Evolutionary conservation across 2,329 filamentous ascomycete species (phyloP).

Genomic region (Ophiocordyceps australis): DNA sequence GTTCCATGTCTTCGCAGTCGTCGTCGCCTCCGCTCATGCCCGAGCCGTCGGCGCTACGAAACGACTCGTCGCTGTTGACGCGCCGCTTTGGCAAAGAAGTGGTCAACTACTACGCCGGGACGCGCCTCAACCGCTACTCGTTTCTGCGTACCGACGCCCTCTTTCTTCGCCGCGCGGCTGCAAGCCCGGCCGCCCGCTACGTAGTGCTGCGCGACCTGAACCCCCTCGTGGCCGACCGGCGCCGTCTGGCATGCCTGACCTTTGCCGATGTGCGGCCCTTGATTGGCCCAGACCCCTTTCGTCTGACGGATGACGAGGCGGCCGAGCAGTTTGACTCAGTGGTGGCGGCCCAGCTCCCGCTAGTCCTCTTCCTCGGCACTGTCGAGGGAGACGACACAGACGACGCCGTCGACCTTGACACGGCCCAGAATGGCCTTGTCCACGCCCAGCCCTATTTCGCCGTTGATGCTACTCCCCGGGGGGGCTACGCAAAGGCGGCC

Average conservation of each 20-base stretch:
- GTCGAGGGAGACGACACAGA: slow-evolving; percentile 37
- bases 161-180: slow-evolving; percentile 53
- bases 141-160: slow-evolving; percentile 53
- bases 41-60: slow-evolving; percentile 22
- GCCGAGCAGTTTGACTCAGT: slow-evolving; percentile 59
- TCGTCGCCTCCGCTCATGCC: slow-evolving; percentile 16
- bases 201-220: slow-evolving; percentile 63
- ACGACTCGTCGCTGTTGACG: slow-evolving; percentile 49
- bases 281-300: slow-evolving; percentile 55
- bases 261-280: slow-evolving; percentile 52
- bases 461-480: slow-evolving; percentile 66
- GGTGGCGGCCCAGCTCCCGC: slow-evolving; percentile 42
- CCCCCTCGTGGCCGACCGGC: slow-evolving; percentile 41
- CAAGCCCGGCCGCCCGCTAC: slow-evolving; percentile 49
- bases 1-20: slow-evolving; percentile 11
- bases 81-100: slow-evolving; percentile 64
- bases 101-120: slow-evolving; percentile 71
- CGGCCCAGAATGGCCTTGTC: slow-evolving; percentile 43
- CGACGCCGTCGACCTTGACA: slow-evolving; percentile 5
- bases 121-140: slow-evolving; percentile 59
- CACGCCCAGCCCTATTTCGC: slow-evolving; percentile 75
- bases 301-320: slow-evolving; percentile 50
- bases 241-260: slow-evolving; percentile 48
- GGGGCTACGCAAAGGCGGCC: slow-evolving; percentile 40
- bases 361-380: slow-evolving; percentile 75